phyloP scores from a whole-genome alignment of 305 asterid genomes.

The Coffea humblotiana region DNA sequence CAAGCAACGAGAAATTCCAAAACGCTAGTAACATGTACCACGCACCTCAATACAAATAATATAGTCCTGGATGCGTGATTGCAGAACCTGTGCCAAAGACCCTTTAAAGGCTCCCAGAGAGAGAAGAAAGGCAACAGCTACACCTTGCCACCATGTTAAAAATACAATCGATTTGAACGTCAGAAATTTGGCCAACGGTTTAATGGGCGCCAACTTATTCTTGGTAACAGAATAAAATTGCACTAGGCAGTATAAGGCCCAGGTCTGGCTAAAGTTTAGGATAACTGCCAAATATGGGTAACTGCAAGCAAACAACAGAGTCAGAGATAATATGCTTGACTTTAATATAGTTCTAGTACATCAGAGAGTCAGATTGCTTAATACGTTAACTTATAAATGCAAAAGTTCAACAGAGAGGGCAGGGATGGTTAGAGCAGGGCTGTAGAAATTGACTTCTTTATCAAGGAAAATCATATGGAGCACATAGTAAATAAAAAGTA shows the following conservation, averaged over 20 bases:
- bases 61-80: conserved; percentile 85
- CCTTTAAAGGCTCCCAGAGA: conserved; percentile 89
- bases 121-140: conserved; percentile 85
- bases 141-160: conserved; percentile 99
- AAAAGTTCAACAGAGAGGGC: background rate
- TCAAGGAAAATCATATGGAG: background rate
- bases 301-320: conserved; percentile 48
- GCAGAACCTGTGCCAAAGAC: conserved; percentile 67
- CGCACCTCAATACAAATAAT: conserved; percentile 94
- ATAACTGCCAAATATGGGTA: conserved; percentile 91
- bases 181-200: conserved; percentile 93
- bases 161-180: conserved; percentile 91
- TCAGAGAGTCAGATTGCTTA: background rate
- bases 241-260: conserved; percentile 97
- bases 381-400: background rate
- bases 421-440: background rate
- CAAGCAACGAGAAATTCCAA: background rate
- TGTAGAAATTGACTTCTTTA: background rate
- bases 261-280: conserved; percentile 92
- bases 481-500: background rate
- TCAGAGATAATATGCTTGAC: conserved; percentile 14
- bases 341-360: background rate
- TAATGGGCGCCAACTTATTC: conserved; percentile 82
- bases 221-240: conserved; percentile 89
- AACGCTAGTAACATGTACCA: conserved; percentile 2